Conservation (phyloP, 768 basidiomycete species). For the Lactarius sp. region DNA sequence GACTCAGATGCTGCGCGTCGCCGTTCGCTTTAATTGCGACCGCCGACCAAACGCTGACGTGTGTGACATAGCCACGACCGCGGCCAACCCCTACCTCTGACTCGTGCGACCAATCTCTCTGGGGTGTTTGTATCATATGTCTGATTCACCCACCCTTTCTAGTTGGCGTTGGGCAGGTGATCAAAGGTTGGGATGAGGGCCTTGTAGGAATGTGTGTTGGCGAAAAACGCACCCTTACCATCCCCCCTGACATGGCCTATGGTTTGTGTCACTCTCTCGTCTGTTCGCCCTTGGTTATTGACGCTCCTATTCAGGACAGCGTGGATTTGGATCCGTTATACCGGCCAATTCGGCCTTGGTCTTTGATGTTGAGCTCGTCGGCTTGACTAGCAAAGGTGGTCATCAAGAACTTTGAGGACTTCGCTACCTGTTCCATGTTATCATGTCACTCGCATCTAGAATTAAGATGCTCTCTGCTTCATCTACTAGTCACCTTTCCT, state of each 20-base stretch:
- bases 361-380: constrained; percentile 83
- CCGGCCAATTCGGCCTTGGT: constrained; percentile 75
- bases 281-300: background rate
- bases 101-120: constrained; percentile 46
- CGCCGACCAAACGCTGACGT: background rate
- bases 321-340: constrained; percentile 73
- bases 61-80: constrained; percentile 55
- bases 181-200: constrained; percentile 82
- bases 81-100: constrained; percentile 68
- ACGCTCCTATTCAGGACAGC: constrained; percentile 45
- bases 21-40: background rate
- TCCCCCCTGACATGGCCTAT: constrained; percentile 76
- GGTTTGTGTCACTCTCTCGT: constrained; percentile 46
- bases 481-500: background rate
- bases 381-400: constrained; percentile 44
- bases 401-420: constrained; percentile 47
- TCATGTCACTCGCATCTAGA: background rate
- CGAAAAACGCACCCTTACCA: constrained; percentile 87
- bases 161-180: constrained; percentile 82
- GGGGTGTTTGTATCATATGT: background rate
- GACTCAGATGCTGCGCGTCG: constrained; percentile 17
- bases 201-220: constrained; percentile 78
- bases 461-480: background rate
- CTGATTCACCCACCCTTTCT: background rate
- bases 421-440: background rate